These are phyloP conservation scores for Galerina sulciceps DNA, from an alignment of 768 basidiomycete genomes.

Conservation along the genomic window DNA sequence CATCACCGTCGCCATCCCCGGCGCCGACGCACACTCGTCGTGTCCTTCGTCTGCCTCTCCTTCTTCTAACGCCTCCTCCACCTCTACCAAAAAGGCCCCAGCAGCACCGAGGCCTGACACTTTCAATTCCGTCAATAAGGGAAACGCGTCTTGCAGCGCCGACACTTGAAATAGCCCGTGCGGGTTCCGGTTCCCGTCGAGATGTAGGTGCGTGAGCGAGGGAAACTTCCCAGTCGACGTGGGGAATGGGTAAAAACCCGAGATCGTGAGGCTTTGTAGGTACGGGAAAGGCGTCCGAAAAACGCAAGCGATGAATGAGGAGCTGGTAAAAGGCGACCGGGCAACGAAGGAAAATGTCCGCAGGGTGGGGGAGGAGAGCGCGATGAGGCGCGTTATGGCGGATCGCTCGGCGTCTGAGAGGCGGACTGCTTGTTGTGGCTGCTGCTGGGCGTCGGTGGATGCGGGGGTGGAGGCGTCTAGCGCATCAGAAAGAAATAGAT, in stretches of 20 bases:
- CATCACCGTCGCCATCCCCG: too few relatives aligned
- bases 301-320: constrained; percentile 43
- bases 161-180: constrained; percentile 46
- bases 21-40: constrained; percentile 12
- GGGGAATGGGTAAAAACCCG: constrained; percentile 56
- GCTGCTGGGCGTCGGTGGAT: not conserved
- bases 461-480: constrained; percentile 3
- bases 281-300: constrained; percentile 46
- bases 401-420: constrained; percentile 6
- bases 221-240: constrained; percentile 34
- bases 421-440: not conserved
- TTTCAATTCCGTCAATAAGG: constrained; percentile 39
- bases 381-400: constrained; percentile 36
- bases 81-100: constrained; percentile 43
- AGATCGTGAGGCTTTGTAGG: constrained; percentile 44
- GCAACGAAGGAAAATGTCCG: constrained; percentile 43
- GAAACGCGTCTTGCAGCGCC: constrained; percentile 42
- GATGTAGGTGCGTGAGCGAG: constrained; percentile 42
- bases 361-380: constrained; percentile 43
- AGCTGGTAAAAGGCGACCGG: constrained; percentile 34
- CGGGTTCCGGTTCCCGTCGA: constrained; percentile 55
- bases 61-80: constrained; percentile 33
- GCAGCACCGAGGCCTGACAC: constrained; percentile 49
- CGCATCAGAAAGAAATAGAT: constrained; percentile 48
- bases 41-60: not conserved